Evolutionary conservation across 75 land plant species (phyloP).

Genomic region (Chamaecyparis obtusa): DNA sequence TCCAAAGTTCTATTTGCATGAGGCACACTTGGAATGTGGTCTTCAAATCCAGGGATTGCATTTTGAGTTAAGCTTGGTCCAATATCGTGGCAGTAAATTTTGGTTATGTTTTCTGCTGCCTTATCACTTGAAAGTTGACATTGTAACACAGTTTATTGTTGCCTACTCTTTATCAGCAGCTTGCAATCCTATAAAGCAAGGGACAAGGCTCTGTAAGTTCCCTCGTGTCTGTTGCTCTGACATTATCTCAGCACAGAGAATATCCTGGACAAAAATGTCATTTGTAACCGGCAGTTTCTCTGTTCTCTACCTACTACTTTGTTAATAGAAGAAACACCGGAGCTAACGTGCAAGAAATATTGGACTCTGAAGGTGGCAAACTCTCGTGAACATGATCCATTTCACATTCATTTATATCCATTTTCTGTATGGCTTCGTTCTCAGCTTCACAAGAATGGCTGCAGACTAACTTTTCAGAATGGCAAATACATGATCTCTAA

Average conservation of each 20-base stretch:
- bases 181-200: background rate
- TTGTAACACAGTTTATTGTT: background rate
- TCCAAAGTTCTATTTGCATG: background rate
- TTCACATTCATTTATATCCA: background rate
- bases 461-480: slow-evolving; percentile 1
- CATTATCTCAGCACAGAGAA: background rate
- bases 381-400: background rate
- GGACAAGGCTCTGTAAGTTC: background rate
- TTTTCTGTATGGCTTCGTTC: background rate
- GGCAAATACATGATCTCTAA: background rate
- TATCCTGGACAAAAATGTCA: background rate
- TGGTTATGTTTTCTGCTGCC: background rate
- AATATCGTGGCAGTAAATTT: background rate
- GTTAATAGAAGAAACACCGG: background rate
- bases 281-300: background rate
- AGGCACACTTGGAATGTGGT: background rate
- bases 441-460: background rate
- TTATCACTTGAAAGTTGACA: background rate
- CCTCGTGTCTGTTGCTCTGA: background rate
- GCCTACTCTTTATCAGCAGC: background rate
- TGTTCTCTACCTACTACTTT: background rate
- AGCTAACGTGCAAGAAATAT: background rate
- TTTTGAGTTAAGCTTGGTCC: background rate
- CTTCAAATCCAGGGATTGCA: background rate
- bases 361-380: background rate